phyloP scores from a whole-genome alignment of 345 rosid genomes.

The Lumnitzera racemosa region DNA sequence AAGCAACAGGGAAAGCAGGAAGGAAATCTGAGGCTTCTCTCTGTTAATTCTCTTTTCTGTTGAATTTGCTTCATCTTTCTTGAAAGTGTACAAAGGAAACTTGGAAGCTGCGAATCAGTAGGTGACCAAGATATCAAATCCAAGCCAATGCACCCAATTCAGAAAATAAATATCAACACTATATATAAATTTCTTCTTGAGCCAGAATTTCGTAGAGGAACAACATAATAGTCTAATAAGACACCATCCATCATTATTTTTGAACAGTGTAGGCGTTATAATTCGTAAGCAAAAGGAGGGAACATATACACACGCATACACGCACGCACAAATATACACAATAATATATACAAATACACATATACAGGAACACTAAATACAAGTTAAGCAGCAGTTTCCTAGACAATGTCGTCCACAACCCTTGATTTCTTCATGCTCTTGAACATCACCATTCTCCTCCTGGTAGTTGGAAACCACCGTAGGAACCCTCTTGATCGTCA shows the following conservation, averaged over 20 bases:
- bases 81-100: conserved; percentile 33
- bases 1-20: conserved; percentile 13
- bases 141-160: not conserved
- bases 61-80: conserved; percentile 13
- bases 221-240: too few relatives aligned
- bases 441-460: conserved; percentile 10
- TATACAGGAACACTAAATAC: conserved; percentile 2
- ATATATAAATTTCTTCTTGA: too few relatives aligned
- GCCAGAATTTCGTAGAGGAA: too few relatives aligned
- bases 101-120: conserved; percentile 25
- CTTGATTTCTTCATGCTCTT: conserved; percentile 6
- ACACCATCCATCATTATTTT: too few relatives aligned
- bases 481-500: conserved; percentile 29
- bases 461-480: conserved; percentile 33
- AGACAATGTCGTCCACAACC: conserved; percentile 30
- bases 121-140: conserved; percentile 9
- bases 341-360: not conserved
- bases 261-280: too few relatives aligned
- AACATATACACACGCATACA: too few relatives aligned
- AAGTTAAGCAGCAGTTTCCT: conserved; percentile 27
- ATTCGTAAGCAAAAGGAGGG: too few relatives aligned
- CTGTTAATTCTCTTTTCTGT: conserved; percentile 4
- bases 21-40: conserved; percentile 7
- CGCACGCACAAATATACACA: too few relatives aligned
- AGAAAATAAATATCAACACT: not conserved